phyloP scores from a whole-genome alignment of 164 flowering plant genomes.

The grape (Vitis vinifera) region DNA sequence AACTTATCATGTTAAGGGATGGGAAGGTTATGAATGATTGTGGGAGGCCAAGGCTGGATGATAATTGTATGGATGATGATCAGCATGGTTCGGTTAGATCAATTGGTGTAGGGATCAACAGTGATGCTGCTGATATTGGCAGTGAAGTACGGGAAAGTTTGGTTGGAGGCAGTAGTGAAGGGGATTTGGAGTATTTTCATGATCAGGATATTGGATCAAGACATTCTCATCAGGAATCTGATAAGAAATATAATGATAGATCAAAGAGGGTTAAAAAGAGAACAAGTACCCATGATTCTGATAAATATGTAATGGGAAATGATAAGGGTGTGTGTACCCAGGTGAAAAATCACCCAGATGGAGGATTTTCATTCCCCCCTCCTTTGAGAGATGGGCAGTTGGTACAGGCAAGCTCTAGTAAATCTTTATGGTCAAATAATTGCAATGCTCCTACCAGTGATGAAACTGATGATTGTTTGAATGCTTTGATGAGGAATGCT shows the following conservation, averaged over 20 bases:
- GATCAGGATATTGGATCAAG: conserved; percentile 62
- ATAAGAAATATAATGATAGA: conserved; percentile 37
- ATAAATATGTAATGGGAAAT: conserved; percentile 41
- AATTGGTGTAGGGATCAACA: conserved; percentile 94
- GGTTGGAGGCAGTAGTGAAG: conserved; percentile 84
- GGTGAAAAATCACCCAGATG: conserved; percentile 44
- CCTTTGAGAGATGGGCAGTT: conserved; percentile 51
- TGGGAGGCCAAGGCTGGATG: conserved; percentile 62
- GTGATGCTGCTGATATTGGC: conserved; percentile 91
- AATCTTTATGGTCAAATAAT: conserved; percentile 60
- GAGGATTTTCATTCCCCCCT: conserved; percentile 79
- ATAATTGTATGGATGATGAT: conserved; percentile 73
- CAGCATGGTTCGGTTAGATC: conserved; percentile 96
- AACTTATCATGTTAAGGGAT: conserved; percentile 72
- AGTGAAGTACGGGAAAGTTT: conserved; percentile 85
- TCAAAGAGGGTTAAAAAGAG: conserved; percentile 41
- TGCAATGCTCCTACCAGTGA: conserved; percentile 29
- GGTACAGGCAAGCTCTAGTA: conserved; percentile 46
- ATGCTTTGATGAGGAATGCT: conserved; percentile 44
- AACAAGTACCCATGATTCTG: conserved; percentile 31
- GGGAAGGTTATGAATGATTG: conserved; percentile 51
- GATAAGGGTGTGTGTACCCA: conserved; percentile 37
- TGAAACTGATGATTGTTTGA: conserved; percentile 43
- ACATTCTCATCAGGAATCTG: conserved; percentile 35
- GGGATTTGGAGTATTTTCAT: conserved; percentile 73